Evolutionary conservation across 1,139 yeast species (phyloP).

Genomic region (Pichia sp.): DNA sequence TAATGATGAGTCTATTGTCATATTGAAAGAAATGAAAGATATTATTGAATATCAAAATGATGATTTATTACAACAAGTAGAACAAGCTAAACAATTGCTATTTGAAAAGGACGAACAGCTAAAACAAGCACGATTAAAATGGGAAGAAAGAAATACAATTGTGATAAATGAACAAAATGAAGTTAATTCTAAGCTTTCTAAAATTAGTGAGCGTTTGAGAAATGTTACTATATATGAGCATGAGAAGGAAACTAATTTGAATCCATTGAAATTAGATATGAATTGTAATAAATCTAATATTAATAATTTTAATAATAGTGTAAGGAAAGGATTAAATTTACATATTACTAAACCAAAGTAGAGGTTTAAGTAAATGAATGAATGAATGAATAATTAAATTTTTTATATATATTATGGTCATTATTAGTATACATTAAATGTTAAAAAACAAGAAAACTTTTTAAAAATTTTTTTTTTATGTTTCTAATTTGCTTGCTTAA

Average conservation of each 20-base stretch:
- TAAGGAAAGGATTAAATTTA: constrained; percentile 10
- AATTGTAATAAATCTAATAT: background rate
- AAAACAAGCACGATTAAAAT: background rate
- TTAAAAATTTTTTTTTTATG: too few species aligned
- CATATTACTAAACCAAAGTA: constrained; percentile 1
- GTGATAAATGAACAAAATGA: constrained; percentile 9
- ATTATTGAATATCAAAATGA: constrained; percentile 8
- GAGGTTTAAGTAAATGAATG: too few species aligned
- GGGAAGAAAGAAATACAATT: background rate
- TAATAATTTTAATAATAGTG: background rate
- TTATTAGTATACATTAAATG: too few species aligned
- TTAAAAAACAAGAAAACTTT: too few species aligned
- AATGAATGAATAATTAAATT: too few species aligned
- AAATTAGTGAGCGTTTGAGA: constrained; percentile 3
- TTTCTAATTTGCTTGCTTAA: background rate
- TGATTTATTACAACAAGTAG: constrained; percentile 6
- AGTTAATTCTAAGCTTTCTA: constrained; percentile 7
- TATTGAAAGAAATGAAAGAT: constrained; percentile 5
- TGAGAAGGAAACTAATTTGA: background rate
- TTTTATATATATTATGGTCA: too few species aligned
- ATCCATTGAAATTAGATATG: background rate
- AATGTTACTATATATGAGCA: background rate
- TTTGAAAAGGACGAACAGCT: constrained; percentile 2
- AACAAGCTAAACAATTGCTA: constrained; percentile 5
- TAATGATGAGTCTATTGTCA: background rate